Evolutionary conservation across 140 eudicot species (phyloP).

Genomic region (Senecio squalidus): DNA sequence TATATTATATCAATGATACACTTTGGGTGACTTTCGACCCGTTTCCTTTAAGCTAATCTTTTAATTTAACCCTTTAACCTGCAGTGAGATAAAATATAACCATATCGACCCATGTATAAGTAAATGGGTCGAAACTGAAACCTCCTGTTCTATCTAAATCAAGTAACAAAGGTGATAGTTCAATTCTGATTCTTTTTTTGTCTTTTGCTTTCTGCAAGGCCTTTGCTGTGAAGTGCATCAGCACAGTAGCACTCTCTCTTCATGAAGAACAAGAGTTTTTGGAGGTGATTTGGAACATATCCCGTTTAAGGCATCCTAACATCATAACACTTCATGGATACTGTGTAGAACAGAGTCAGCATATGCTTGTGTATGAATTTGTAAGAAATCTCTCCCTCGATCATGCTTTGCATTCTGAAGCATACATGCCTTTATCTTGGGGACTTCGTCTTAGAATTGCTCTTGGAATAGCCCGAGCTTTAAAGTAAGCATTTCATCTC

Average conservation of each 20-base stretch:
- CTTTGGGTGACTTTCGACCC: neutral
- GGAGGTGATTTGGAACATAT: slow-evolving; percentile 51
- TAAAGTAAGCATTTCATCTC: slow-evolving; percentile 51
- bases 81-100: neutral
- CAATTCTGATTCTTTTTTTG: slow-evolving; percentile 5
- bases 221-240: slow-evolving; percentile 78
- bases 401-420: slow-evolving; percentile 58
- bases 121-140: neutral
- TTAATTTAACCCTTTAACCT: neutral
- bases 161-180: neutral
- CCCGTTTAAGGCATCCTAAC: slow-evolving; percentile 83
- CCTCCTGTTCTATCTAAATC: neutral
- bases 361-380: slow-evolving; percentile 72
- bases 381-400: slow-evolving; percentile 60
- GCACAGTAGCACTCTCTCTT: slow-evolving; percentile 52
- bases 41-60: no score
- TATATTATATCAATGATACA: no score
- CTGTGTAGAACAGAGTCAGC: slow-evolving; percentile 74
- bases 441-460: slow-evolving; percentile 68
- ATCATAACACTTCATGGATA: slow-evolving; percentile 75
- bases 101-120: neutral
- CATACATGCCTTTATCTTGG: slow-evolving; percentile 72
- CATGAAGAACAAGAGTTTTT: slow-evolving; percentile 76
- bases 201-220: slow-evolving; percentile 30
- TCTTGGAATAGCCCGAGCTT: slow-evolving; percentile 71